A percentile compares a stretch with the other conserved stretches of the same genome.
Evolutionary conservation across 2,329 filamentous ascomycete species (phyloP).

Genomic region (Leptodontidium sp.): DNA sequence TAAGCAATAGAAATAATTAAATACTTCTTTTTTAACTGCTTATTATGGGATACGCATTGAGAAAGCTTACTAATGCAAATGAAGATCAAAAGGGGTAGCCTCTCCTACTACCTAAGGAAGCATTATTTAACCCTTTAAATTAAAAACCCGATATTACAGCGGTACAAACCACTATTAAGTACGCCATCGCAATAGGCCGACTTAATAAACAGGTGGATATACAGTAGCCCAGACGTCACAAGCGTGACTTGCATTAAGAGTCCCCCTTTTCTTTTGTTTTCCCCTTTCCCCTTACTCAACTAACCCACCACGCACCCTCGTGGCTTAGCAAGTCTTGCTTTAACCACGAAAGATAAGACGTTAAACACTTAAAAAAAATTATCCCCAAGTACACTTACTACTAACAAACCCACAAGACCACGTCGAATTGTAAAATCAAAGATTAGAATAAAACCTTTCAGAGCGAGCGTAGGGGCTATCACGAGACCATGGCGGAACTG

Average conservation of each 20-base stretch:
- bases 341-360: too few relatives aligned
- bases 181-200: not conserved
- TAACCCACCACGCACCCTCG: too few relatives aligned
- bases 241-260: not conserved
- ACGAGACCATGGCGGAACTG: too few relatives aligned
- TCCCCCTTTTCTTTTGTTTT: too few relatives aligned
- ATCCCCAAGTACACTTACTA: too few relatives aligned
- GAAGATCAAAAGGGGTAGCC: too few relatives aligned
- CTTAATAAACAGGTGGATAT: slow-evolving; percentile 1
- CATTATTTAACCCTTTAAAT: not conserved
- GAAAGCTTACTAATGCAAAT: too few relatives aligned
- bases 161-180: slow-evolving; percentile 5
- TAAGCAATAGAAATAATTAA: slow-evolving; percentile 20
- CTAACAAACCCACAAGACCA: not conserved
- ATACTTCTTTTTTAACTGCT: slow-evolving; percentile 2
- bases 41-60: not conserved
- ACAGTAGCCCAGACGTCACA: slow-evolving; percentile 16
- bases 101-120: not conserved
- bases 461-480: not conserved
- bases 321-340: too few relatives aligned
- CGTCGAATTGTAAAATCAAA: slow-evolving; percentile 4
- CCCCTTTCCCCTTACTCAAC: too few relatives aligned
- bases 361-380: too few relatives aligned
- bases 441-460: not conserved
- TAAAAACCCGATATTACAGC: slow-evolving; percentile 2